Evolutionary conservation across 108 stramenopile genomes (phyloP), one percentile per base, ranked within the genome.

Genomic region (Stephanodiscus minutulus): DNA sequence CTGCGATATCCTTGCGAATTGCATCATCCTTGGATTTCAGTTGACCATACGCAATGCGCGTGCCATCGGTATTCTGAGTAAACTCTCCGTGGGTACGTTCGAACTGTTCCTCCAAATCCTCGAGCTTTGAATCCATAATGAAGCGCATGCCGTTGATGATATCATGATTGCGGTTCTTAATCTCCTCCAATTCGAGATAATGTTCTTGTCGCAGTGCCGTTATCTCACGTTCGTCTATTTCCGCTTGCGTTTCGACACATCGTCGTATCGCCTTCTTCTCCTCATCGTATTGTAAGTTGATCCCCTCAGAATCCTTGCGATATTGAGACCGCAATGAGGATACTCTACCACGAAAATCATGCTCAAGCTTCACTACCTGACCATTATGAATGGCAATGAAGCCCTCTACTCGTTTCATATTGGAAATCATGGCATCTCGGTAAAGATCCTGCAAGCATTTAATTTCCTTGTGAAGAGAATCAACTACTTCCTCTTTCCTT

Each of bases 301-400:
- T 72, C 22, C 2, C 18, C 29, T 55, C 66, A 7, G 64, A 28
- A 49, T 72, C 78, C 18, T 31, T 7, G 3, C 43, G 54, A 67
- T 63, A 72, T 29, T 72, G 64, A 43, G 50, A 61, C 59, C 64
- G 71, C 2, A 72, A 31, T 35, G 61, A 63, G 9, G 65, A 64
- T 25, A 81, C 59, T 53, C 49, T 70, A 21, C 24, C 56, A 70
- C 70, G 74, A 64, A 81, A 76, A 25, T 62, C 57, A 43, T 11
- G 13, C 48, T 81, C 70, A 8, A 81, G 43, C 9, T 72, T 46
- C n/a, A 64, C 39, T 6, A 76, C 59, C n/a, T 71, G 56, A 43
- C 76, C 74, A 53, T 76, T 69, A 71, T 76, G 58, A 43, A 76
- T 65, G 15, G 55, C 60, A 29, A 81, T 61, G 47, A 81, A 53